Percentiles rank a stretch among this genome's conserved stretches.
Conservation (phyloP, 2,329 filamentous ascomycete genomes). For the Parascedosporium putredinis region DNA sequence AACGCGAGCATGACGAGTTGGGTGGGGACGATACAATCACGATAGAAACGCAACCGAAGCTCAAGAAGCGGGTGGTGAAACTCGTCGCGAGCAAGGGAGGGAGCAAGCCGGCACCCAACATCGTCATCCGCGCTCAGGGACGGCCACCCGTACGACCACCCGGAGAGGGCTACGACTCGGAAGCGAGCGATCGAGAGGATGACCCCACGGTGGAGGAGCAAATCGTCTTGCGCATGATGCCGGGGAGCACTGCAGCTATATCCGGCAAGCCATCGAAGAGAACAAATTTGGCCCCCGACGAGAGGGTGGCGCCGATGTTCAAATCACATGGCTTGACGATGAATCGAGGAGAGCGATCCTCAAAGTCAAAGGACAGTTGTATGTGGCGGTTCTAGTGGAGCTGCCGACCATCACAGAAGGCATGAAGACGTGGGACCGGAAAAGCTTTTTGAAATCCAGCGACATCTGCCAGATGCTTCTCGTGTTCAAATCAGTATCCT, state of each 20-base stretch:
- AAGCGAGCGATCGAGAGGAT: conserved; percentile 78
- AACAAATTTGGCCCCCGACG: conserved; percentile 60
- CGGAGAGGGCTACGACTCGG: conserved; percentile 92
- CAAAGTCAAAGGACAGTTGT: conserved; percentile 57
- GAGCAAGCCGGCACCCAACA: conserved; percentile 17
- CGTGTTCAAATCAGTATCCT: conserved; percentile 58
- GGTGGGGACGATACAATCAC: conserved; percentile 31
- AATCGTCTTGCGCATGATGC: conserved; percentile 79
- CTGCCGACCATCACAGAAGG: conserved; percentile 79
- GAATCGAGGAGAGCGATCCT: conserved; percentile 66
- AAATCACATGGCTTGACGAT: conserved; percentile 66
- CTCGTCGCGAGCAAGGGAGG: neutral
- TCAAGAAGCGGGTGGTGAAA: conserved; percentile 13
- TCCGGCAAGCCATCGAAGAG: conserved; percentile 65
- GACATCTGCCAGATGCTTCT: conserved; percentile 86
- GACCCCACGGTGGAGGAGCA: conserved; percentile 87
- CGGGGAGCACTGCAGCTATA: conserved; percentile 79
- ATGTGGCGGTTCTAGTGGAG: conserved; percentile 71
- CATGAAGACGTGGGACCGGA: conserved; percentile 90
- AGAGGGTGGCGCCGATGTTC: conserved; percentile 65
- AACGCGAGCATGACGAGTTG: conserved; percentile 46
- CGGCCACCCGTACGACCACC: conserved; percentile 57
- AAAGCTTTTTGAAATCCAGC: conserved; percentile 77
- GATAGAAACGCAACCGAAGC: conserved; percentile 11
- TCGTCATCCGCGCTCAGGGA: conserved; percentile 53